Conservation (phyloP, 1,284 basidiomycete species). For the Melampsora larici-populina region DNA sequence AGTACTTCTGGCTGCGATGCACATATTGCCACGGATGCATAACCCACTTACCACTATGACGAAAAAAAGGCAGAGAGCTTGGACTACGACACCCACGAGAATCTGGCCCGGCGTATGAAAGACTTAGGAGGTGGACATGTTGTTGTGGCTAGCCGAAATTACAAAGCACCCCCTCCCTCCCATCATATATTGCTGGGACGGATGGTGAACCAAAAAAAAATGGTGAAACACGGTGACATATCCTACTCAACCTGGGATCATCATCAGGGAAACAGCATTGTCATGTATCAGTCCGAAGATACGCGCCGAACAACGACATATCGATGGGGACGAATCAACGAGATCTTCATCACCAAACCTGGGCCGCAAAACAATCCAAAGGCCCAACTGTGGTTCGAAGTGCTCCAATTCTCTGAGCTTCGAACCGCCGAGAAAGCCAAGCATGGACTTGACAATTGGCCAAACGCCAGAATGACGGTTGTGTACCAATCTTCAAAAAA, state of each 20-base stretch:
- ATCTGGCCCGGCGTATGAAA: no score
- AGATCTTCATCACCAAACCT: conserved; percentile 9
- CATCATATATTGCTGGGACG: background rate
- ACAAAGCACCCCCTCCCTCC: background rate
- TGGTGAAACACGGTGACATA: background rate
- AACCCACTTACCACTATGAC: background rate
- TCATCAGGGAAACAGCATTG: conserved; percentile 20
- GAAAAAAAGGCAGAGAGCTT: conserved; percentile 1
- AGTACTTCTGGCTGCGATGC: background rate
- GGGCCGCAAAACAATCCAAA: background rate
- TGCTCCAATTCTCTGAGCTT: conserved; percentile 2
- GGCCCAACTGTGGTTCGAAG: conserved; percentile 25
- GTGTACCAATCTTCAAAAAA: conserved; percentile 12
- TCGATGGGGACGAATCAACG: conserved; percentile 7
- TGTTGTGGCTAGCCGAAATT: background rate
- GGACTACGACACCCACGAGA: conserved; percentile 8
- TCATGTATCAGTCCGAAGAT: background rate
- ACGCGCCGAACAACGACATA: background rate
- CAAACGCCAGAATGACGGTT: background rate
- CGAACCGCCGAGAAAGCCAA: conserved; percentile 7
- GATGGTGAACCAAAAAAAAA: conserved; percentile 21
- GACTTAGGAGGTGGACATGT: background rate
- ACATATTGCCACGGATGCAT: background rate
- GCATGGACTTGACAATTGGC: conserved; percentile 26
- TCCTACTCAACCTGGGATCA: conserved; percentile 5